These are phyloP conservation scores for Phytophthora hybrid DNA, from an alignment of 352 stramenopile species.

Conservation along the genomic window DNA sequence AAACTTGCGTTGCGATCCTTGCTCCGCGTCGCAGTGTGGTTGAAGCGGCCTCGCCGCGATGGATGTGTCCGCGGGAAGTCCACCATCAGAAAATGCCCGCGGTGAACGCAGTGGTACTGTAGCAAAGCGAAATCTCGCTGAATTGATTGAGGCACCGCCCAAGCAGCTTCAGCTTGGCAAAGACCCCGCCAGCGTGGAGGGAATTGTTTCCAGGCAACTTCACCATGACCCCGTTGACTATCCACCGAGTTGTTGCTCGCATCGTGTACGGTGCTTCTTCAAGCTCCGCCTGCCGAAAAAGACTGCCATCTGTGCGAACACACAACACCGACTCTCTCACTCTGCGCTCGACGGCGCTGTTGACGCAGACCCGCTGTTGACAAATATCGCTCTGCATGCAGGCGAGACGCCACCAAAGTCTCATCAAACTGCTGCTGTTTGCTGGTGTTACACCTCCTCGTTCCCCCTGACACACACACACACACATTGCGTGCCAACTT, in stretches of 20 bases:
- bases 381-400: slow-evolving; percentile 19
- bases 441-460: too few relatives aligned
- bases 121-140: slow-evolving; percentile 1
- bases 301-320: slow-evolving; percentile 20
- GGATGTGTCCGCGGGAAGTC: slow-evolving; percentile 21
- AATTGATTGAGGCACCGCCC: slow-evolving; percentile 34
- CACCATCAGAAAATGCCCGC: slow-evolving; percentile 21
- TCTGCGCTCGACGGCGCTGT: not conserved
- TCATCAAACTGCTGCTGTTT: not conserved
- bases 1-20: slow-evolving; percentile 1
- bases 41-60: slow-evolving; percentile 16
- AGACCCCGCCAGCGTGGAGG: not conserved
- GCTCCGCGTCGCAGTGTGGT: slow-evolving; percentile 19
- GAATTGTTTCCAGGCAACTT: slow-evolving; percentile 3
- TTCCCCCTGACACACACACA: not conserved
- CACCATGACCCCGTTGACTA: slow-evolving; percentile 2
- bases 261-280: slow-evolving; percentile 19
- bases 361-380: slow-evolving; percentile 16
- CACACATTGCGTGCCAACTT: slow-evolving; percentile 3
- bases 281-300: slow-evolving; percentile 36
- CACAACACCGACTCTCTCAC: slow-evolving; percentile 30
- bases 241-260: slow-evolving; percentile 21
- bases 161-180: slow-evolving; percentile 32
- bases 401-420: not conserved
- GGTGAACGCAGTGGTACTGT: not conserved